Evolutionary conservation across 208 protist genomes (phyloP).

Genomic region (Tritrichomonas foetus): DNA sequence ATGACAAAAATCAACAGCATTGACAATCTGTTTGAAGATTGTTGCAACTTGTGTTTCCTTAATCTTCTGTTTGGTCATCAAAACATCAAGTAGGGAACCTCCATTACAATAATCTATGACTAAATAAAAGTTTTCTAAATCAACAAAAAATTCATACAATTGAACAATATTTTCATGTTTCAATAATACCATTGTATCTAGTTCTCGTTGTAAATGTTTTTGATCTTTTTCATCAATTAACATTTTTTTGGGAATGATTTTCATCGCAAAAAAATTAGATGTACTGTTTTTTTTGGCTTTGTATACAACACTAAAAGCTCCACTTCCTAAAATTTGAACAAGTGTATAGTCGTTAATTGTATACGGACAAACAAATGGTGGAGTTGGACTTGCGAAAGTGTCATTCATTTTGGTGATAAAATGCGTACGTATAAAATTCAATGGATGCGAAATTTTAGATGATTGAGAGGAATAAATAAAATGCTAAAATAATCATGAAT

Average conservation of each 20-base stretch:
- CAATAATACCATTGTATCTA: neutral
- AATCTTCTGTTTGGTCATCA: neutral
- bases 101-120: neutral
- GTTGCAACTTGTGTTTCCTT: neutral
- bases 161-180: neutral
- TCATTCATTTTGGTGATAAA: no score
- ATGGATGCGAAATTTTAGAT: no score
- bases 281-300: neutral
- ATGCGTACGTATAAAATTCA: no score
- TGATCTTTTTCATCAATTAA: neutral
- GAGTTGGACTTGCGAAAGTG: no score
- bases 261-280: neutral
- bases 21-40: neutral
- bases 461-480: no score
- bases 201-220: neutral
- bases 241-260: neutral
- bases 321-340: neutral
- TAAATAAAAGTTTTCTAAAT: neutral
- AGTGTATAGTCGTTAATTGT: neutral
- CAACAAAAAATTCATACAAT: neutral
- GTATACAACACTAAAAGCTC: neutral
- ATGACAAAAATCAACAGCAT: neutral
- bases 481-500: no score
- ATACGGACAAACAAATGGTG: no score
- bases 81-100: no score